Evolutionary conservation across 805 yeast species (phyloP).

Genomic region (Lipomyces anomalus): DNA sequence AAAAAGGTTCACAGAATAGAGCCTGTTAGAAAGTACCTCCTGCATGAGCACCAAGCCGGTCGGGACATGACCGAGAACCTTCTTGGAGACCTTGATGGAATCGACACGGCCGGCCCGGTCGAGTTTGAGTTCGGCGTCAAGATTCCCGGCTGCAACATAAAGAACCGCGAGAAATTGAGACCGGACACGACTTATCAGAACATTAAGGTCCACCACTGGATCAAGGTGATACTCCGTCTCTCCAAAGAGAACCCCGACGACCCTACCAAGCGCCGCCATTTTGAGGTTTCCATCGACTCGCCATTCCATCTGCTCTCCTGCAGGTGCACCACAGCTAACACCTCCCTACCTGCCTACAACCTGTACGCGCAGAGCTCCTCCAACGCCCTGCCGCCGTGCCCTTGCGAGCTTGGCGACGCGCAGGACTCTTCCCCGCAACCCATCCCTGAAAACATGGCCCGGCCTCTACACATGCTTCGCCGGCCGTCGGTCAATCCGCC

Average conservation of each 20-base stretch:
- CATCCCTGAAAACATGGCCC: slow-evolving; percentile 5
- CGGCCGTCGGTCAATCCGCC: slow-evolving; percentile 60
- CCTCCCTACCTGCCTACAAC: slow-evolving; percentile 37
- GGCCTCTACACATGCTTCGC: slow-evolving; percentile 53
- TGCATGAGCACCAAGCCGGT: slow-evolving; percentile 71
- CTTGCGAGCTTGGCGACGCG: slow-evolving; percentile 9
- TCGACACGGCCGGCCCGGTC: slow-evolving; percentile 37
- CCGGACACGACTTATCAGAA: slow-evolving; percentile 79
- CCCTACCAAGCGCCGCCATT: slow-evolving; percentile 68
- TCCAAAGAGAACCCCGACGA: slow-evolving; percentile 54
- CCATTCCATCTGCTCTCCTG: slow-evolving; percentile 81
- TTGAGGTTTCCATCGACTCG: slow-evolving; percentile 90
- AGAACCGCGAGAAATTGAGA: slow-evolving; percentile 42
- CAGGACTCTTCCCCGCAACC: not conserved
- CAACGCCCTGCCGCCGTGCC: slow-evolving; percentile 31
- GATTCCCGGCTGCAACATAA: slow-evolving; percentile 48
- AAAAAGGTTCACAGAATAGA: slow-evolving; percentile 89
- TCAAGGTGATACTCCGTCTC: slow-evolving; percentile 77
- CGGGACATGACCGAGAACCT: slow-evolving; percentile 38
- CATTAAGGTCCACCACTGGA: slow-evolving; percentile 92
- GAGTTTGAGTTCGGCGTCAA: slow-evolving; percentile 83
- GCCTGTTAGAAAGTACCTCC: slow-evolving; percentile 72
- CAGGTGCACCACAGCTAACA: slow-evolving; percentile 43
- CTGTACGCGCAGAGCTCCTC: slow-evolving; percentile 49
- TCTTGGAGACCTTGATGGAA: slow-evolving; percentile 37